Evolutionary conservation across 2,329 filamentous ascomycete species (phyloP).

Genomic region (Cladosporium sp.): DNA sequence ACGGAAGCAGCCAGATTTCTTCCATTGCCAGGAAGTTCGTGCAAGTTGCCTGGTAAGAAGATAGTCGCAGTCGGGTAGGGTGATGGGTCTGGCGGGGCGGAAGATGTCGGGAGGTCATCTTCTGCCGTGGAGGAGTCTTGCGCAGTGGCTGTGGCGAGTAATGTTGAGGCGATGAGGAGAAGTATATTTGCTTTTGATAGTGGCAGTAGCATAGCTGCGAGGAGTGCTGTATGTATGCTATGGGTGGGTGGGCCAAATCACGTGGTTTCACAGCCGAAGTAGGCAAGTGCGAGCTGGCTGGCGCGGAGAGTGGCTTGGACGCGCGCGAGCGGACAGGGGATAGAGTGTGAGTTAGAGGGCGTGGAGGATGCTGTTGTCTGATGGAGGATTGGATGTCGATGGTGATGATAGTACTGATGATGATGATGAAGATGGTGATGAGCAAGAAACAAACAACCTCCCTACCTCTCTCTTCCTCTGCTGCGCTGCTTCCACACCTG

Average conservation of each 20-base stretch:
- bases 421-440: background rate
- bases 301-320: background rate
- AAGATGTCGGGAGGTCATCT: background rate
- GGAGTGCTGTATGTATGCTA: background rate
- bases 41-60: constrained; percentile 20
- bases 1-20: constrained; percentile 20
- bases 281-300: constrained; percentile 3
- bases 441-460: background rate
- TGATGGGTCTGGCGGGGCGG: constrained; percentile 22
- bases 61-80: constrained; percentile 18
- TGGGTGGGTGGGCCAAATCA: background rate
- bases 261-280: constrained; percentile 1
- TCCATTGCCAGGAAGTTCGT: background rate
- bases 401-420: background rate
- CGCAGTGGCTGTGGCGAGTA: background rate
- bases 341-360: background rate
- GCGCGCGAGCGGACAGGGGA: background rate
- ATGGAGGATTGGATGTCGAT: background rate
- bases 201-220: background rate
- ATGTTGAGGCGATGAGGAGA: background rate
- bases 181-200: background rate
- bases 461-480: constrained; percentile 1
- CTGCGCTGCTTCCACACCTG: constrained; percentile 6
- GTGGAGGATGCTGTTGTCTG: background rate
- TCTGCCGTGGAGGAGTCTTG: constrained; percentile 1